Evolutionary conservation across 2,329 filamentous ascomycete species (phyloP).

Genomic region (Xylogone sp.): DNA sequence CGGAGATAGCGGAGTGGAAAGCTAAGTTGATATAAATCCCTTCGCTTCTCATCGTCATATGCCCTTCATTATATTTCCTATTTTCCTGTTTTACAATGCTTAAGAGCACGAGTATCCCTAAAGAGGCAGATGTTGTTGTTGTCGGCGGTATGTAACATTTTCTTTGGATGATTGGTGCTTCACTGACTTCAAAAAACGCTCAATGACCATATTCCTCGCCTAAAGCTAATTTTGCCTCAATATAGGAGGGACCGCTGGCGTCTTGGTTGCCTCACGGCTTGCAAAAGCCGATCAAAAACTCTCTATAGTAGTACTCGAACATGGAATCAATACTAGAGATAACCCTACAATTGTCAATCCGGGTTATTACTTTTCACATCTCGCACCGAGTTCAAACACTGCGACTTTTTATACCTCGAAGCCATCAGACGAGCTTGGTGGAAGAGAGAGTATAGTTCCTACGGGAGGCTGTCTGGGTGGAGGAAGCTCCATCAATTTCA

Average conservation of each 20-base stretch:
- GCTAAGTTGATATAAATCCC: too few species aligned
- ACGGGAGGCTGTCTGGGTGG: conserved; percentile 38
- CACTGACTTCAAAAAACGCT: too few species aligned
- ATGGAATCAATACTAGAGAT: conserved; percentile 41
- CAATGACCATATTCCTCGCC: not conserved
- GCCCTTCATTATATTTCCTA: too few species aligned
- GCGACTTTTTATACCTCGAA: conserved; percentile 41
- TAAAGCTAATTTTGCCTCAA: too few species aligned
- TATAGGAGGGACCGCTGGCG: conserved; percentile 35
- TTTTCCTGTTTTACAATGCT: too few species aligned
- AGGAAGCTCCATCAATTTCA: conserved; percentile 31
- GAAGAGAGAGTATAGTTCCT: conserved; percentile 26
- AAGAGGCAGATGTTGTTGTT: not conserved
- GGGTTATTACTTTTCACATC: conserved; percentile 37
- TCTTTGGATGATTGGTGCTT: too few species aligned
- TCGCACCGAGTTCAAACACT: conserved; percentile 37
- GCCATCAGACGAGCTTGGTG: conserved; percentile 33
- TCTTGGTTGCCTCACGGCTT: conserved; percentile 38
- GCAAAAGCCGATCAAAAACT: conserved; percentile 38
- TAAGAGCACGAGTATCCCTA: too few species aligned
- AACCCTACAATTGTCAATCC: conserved; percentile 41
- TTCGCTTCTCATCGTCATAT: too few species aligned
- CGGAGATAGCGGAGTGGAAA: too few species aligned
- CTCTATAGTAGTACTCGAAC: conserved; percentile 42
- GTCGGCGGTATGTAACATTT: not conserved